phyloP scores from a whole-genome alignment of 1,284 basidiomycete genomes.

The Hortiboletus rubellus region DNA sequence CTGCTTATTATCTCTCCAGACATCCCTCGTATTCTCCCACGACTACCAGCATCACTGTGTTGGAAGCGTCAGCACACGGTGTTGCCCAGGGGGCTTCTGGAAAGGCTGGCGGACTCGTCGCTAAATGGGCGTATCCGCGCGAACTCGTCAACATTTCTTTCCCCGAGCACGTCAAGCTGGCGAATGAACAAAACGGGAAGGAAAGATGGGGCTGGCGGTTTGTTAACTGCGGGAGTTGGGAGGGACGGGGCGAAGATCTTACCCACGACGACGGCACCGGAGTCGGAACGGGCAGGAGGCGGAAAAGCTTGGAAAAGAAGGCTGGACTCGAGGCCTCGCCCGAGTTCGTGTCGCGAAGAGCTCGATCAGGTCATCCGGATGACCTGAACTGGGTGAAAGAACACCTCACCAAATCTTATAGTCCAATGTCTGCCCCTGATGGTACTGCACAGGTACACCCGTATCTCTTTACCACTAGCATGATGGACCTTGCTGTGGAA shows the following conservation, averaged over 20 bases:
- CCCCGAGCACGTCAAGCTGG: slow-evolving; percentile 75
- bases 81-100: slow-evolving; percentile 79
- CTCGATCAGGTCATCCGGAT: slow-evolving; percentile 49
- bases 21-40: slow-evolving; percentile 49
- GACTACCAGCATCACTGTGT: slow-evolving; percentile 55
- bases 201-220: slow-evolving; percentile 83
- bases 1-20: slow-evolving; percentile 77
- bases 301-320: slow-evolving; percentile 57
- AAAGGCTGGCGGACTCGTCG: slow-evolving; percentile 91
- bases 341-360: slow-evolving; percentile 16
- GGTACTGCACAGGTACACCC: slow-evolving; percentile 83
- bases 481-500: slow-evolving; percentile 67
- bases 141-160: slow-evolving; percentile 82
- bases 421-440: slow-evolving; percentile 55
- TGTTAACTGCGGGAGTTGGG: slow-evolving; percentile 67
- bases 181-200: slow-evolving; percentile 69
- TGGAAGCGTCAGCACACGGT: slow-evolving; percentile 76
- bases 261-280: slow-evolving; percentile 25
- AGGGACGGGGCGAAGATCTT: slow-evolving; percentile 50
- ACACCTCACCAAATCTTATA: slow-evolving; percentile 58
- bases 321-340: slow-evolving; percentile 41
- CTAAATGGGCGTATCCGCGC: slow-evolving; percentile 75
- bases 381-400: slow-evolving; percentile 66
- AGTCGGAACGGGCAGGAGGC: slow-evolving; percentile 34
- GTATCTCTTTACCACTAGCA: slow-evolving; percentile 74